These are phyloP conservation scores for Manihot esculenta DNA, from an alignment of 441 rosid species.

Conservation along the genomic window DNA sequence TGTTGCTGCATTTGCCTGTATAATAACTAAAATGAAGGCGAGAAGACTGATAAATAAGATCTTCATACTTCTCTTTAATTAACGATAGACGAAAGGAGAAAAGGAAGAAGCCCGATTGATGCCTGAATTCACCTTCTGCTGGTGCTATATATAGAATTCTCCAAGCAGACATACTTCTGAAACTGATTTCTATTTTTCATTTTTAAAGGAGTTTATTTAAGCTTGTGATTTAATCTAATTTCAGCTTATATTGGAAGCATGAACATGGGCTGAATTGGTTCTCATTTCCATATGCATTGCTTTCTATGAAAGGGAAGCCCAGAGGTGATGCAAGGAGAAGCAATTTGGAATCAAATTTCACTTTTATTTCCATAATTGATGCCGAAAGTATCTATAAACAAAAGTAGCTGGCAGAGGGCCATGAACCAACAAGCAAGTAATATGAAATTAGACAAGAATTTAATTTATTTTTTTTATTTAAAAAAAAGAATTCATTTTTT, in stretches of 20 bases:
- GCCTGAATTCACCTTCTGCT: neutral
- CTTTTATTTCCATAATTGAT: neutral
- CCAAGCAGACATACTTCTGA: neutral
- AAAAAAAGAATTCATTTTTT: no score
- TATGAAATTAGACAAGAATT: no score
- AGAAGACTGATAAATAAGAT: neutral
- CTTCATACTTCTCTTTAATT: neutral
- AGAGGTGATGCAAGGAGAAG: neutral
- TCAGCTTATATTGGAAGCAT: constrained; percentile 16
- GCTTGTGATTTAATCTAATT: neutral
- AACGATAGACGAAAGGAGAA: neutral
- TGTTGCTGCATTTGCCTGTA: constrained; percentile 18
- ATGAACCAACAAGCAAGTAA: no score
- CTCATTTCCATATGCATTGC: neutral
- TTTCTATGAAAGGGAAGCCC: neutral
- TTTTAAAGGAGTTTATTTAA: neutral
- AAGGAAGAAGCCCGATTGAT: neutral
- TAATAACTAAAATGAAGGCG: constrained; percentile 17
- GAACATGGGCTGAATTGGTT: constrained; percentile 18
- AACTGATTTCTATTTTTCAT: neutral
- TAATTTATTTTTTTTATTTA: no score
- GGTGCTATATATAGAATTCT: constrained; percentile 10
- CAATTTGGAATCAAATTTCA: neutral
- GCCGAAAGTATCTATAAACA: neutral
- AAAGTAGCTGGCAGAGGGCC: no score